Evolutionary conservation across 768 basidiomycete species (phyloP), one percentile per base, ranked within the genome.

Genomic region (Tremella fuciformis): DNA sequence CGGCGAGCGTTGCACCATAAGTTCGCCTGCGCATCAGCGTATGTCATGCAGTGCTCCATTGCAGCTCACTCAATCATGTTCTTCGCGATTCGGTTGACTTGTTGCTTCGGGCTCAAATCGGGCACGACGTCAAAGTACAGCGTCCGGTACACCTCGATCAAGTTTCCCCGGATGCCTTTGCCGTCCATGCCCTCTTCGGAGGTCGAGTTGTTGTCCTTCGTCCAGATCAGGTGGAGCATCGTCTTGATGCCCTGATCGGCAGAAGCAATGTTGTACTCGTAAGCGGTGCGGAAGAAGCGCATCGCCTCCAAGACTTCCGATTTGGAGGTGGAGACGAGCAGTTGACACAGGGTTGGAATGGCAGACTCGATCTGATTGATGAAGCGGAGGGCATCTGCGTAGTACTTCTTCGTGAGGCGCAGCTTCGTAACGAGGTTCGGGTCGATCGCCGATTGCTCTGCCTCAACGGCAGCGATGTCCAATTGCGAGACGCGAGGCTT

Each of bases 221-320:
- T 83, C 96, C 96, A 98, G 66, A 99, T 89, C 22, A 99, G 81
- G 75, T 98, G 96, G 13, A 99, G 75, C 94, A 98, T 97, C 70
- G 86, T 90, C 80, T 88, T 91, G 71, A 99, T 86, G 0, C 96
- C 96, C 46, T 89, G 89, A 76, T 88, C 85, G 1, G 93, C 87
- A 38, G 83, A 82, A 40, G 85, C 82, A 51, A 98, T 84, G 65
- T 89, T 81, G 71, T 93, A 96, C 70, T 87, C 87, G 66, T 86
- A 83, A 0, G 88, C 84, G 6, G 86, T 82, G 48, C 85, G 82
- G 83, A 92, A 97, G 76, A 94, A 98, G 25, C 94, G 73, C 76
- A 81, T 81, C 15, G 78, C 73, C 59, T 80, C 80, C 49, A 81
- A 68, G 0, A 80, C 80, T 60, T 81, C 80, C 22, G 78, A 73